These are phyloP conservation scores for Leucaena leucocephala DNA, from an alignment of 306 rosid genomes.

Conservation along the genomic window DNA sequence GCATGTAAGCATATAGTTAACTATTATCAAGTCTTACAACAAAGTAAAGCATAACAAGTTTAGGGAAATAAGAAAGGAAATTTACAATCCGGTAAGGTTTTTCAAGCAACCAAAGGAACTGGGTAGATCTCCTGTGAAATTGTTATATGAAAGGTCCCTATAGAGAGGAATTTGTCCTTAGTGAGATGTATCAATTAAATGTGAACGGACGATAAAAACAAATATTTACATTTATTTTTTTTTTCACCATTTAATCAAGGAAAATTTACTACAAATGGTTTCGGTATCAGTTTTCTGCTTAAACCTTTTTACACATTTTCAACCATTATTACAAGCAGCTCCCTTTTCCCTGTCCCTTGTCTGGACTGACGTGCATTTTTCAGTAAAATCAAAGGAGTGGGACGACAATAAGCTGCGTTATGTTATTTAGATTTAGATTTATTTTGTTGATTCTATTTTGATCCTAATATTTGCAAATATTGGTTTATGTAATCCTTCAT, in stretches of 20 bases:
- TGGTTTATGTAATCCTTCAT: constrained; percentile 5
- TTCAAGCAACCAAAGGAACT: constrained; percentile 82
- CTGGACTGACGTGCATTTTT: constrained; percentile 5
- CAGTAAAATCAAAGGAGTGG: constrained; percentile 7
- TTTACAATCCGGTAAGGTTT: constrained; percentile 68
- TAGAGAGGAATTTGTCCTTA: constrained; percentile 20
- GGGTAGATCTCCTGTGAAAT: constrained; percentile 90
- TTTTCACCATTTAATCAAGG: constrained; percentile 1
- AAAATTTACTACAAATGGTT: neutral
- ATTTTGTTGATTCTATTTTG: neutral
- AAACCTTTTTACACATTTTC: neutral
- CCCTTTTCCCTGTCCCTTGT: neutral
- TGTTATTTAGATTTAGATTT: neutral
- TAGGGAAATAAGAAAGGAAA: constrained; percentile 27
- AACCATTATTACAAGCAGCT: neutral
- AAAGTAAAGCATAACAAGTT: constrained; percentile 14
- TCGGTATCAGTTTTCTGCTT: constrained; percentile 11
- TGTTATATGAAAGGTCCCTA: constrained; percentile 90
- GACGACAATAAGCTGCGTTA: neutral
- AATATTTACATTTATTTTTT: neutral
- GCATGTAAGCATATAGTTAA: constrained; percentile 35
- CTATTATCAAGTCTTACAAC: neutral
- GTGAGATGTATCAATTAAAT: constrained; percentile 28
- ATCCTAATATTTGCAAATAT: neutral
- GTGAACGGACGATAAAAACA: constrained; percentile 18